Base-by-base conservation (phyloP, 2,329 filamentous ascomycete species). In the Microascus cirrosus region DNA sequence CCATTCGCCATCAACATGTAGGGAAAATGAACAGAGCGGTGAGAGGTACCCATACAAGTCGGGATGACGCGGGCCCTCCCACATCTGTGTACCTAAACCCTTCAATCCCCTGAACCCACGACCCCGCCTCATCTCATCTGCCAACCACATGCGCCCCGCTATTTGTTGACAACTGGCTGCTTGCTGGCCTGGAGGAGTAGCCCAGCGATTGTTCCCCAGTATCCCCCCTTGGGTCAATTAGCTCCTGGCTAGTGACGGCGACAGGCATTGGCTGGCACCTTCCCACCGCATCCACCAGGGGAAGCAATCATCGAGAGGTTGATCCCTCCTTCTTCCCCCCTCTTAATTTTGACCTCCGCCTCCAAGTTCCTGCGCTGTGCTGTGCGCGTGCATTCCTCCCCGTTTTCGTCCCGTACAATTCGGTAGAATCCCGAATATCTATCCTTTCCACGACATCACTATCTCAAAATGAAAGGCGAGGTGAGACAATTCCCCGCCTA, bases 381-480 rank as follows among this genome's bases (percentile, higher is more conserved):
- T 58, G 51, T 54, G 56, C 56, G 52, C 56, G 39, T 58, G 56
- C 56, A 58, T 54, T 54, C 45, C 52, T 20, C 50, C 28, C 18
- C 24, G 32, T 32, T 42, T 24, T 55, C 39, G 22, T 53, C n/a
- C 20, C 56, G 25, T 51, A 34, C 24, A 42, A 12, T 39, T 52
- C 34, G 24, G 50, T 20, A 45, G 22, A 53, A 8, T 12, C 52
- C 34, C 25, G 36, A 56, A 22, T 53, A 13, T 22, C 34, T 22
- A 52, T 57, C 18, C 24, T 25, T 6, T 36, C 24, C 25, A 36
- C 52, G 32, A 24, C 53, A 52, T 52, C 35, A 51, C 32, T 59
- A 58, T 61, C 63, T 62, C 70, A 79, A 62, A 67, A 81, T 81
- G 78, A 81, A 80, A 75, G 78, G 78, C 72, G 78, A 81, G 76